Base-by-base conservation (phyloP, 345 rosid species). In the Boechera divaricarpa region DNA sequence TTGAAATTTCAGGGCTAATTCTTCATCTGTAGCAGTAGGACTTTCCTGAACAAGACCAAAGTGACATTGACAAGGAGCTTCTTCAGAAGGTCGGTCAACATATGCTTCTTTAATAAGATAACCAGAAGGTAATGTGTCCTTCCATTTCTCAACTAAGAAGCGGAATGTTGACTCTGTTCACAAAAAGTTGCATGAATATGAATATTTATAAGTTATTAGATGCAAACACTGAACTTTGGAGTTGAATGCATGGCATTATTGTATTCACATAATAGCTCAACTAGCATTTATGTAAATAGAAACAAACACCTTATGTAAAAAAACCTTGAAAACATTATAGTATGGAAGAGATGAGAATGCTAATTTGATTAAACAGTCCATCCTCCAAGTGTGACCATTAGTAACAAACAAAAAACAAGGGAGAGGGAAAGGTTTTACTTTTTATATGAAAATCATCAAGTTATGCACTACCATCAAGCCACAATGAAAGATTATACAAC, bases 51-150 rank as follows among this genome's bases (percentile, higher is more conserved):
- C 88, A 80, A 94, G 85, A 70, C 38, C 70, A 77, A 94, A 85
- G 80, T 87, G 96, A 83, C 98, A 88, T 67, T 59, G 79, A 79
- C 98, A 94, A 77, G 89, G 86, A 81, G 93, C 91, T 80, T 90
- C 97, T 87, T 94, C 98, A 54, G 87, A 89, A 74, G 98, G 98
- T 67, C 88, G 81, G 82, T 94, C 97, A 79, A 92, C 78, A 69
- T 82, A 88, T 32, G 90, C 97, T 81, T 89, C 97, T 83, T 92
- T 90, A 52, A 92, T 84, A 45, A 89, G 73, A 86, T 87, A 90
- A 48, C 89, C 94, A 15, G 82, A 78, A 32, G 98, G 98, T 66
- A 89, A 81, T 44, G 68, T 73, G 62, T 90, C 92, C 86, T 83
- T 87, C 98, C 98, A 94, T 78, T 84, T 92, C 81, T 92, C 97